Conservation (phyloP, 441 rosid genomes). For the Daphne laureola region DNA sequence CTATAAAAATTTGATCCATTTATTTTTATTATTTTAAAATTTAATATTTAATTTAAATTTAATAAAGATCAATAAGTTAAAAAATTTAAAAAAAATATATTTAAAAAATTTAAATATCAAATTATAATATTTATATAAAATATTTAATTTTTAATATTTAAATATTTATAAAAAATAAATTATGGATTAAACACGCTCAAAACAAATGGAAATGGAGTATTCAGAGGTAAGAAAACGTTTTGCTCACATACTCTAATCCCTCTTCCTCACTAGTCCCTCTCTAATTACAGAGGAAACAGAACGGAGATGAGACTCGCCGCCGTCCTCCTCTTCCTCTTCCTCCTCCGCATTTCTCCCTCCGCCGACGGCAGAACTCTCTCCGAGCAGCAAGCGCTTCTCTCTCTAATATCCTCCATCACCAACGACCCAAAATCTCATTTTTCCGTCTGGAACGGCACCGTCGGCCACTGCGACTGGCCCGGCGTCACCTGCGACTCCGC, state of each 20-base stretch:
- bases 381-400: constrained; percentile 62
- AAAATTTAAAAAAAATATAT: too few species aligned
- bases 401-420: constrained; percentile 52
- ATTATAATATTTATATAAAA: too few species aligned
- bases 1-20: too few species aligned
- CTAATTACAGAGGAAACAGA: not conserved
- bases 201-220: too few species aligned
- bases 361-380: constrained; percentile 27
- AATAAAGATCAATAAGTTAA: too few species aligned
- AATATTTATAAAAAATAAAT: too few species aligned
- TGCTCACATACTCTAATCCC: constrained; percentile 6
- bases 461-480: constrained; percentile 30
- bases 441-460: constrained; percentile 50
- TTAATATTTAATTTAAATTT: too few species aligned
- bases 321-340: constrained; percentile 37
- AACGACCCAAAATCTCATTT: constrained; percentile 46
- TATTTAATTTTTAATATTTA: too few species aligned
- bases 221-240: not conserved
- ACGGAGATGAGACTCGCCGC: constrained; percentile 33
- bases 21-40: too few species aligned
- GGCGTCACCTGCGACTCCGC: constrained; percentile 45
- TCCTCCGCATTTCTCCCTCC: constrained; percentile 26
- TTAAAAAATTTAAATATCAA: too few species aligned
- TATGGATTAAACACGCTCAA: too few species aligned
- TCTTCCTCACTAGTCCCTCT: constrained; percentile 11